Evolutionary conservation across 2,329 filamentous ascomycete species (phyloP), one percentile per base, ranked within the genome.

Genomic region (Lachnellula suecica): DNA sequence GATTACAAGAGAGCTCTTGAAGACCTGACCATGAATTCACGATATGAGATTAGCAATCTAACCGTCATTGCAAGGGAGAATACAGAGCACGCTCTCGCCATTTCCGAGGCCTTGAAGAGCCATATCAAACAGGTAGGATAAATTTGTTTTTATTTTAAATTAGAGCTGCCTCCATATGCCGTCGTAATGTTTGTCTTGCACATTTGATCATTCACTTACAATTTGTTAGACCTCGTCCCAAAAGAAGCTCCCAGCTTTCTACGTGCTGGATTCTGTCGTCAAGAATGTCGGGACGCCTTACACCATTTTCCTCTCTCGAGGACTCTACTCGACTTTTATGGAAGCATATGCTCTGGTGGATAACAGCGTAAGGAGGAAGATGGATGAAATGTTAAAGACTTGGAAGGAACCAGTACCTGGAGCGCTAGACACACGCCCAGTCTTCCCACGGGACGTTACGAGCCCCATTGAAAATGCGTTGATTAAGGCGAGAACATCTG

Each of bases 251-350:
- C 92, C 94, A 17, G 91, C 94, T n/a, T 80, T 99, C 24, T 99
- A 97, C 73, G 90, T 99, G 60, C 86, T 99, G 67, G 94, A 99
- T 73, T 97, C 93, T 15, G 93, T 99, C 56, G 92, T 96, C 68
- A 99, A 99, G 73, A 97, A 99, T 76, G 91, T 99, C 57, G 94
- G 94, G 56, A 97, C 93, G 1, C 94, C 94, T 7, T 99, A 99
- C 72, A 97, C 93, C 0, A 79, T 97, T 11, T 97, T 96, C 70
- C 88, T 99, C 59, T 91, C 92, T 47, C 87, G 90, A 37, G 93
- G 93, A 66, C 82, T 99, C 35, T 97, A 93, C 72, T 83, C 87
- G 63, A 97, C 91, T 4, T 99, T 96, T 68, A 97, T 97, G 91
- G 90, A 95, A 65, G 89, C 94, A 34, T 99, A 97, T 69, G 89